phyloP scores from a whole-genome alignment of 2,329 filamentous ascomycete species.

The Fusarium buxicola region DNA sequence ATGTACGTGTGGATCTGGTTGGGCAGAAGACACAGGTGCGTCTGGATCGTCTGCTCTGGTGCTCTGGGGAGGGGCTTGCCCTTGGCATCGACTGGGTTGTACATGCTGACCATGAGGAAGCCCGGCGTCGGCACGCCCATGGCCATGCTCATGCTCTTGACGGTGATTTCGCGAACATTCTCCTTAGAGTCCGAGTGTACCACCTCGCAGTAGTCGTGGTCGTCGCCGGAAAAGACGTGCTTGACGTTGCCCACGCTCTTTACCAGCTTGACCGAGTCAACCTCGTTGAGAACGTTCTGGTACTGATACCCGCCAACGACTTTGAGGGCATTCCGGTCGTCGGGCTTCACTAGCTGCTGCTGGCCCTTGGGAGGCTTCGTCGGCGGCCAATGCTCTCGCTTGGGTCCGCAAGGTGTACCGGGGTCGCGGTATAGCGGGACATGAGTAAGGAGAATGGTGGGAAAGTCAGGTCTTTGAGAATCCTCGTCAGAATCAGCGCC shows the following conservation, averaged over 20 bases:
- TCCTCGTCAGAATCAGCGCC: slow-evolving; percentile 54
- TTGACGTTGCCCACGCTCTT: slow-evolving; percentile 83
- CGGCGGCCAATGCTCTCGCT: slow-evolving; percentile 86
- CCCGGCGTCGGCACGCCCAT: slow-evolving; percentile 94
- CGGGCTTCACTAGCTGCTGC: slow-evolving; percentile 63
- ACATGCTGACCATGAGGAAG: slow-evolving; percentile 88
- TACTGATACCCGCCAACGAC: slow-evolving; percentile 91
- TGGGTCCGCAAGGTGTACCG: slow-evolving; percentile 87
- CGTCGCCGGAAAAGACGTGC: slow-evolving; percentile 93
- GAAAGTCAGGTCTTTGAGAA: slow-evolving; percentile 71
- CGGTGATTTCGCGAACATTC: slow-evolving; percentile 84
- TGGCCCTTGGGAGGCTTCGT: slow-evolving; percentile 71
- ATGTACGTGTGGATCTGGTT: slow-evolving; percentile 89
- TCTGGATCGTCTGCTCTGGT: slow-evolving; percentile 76
- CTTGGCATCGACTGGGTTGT: slow-evolving; percentile 83
- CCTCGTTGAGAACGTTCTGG: slow-evolving; percentile 87
- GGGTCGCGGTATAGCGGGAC: slow-evolving; percentile 87
- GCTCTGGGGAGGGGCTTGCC: slow-evolving; percentile 61
- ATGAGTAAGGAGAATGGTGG: slow-evolving; percentile 89
- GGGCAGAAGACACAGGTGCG: slow-evolving; percentile 89
- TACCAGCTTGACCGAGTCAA: slow-evolving; percentile 80
- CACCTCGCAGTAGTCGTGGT: slow-evolving; percentile 97
- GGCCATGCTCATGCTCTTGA: slow-evolving; percentile 94
- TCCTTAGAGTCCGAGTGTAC: slow-evolving; percentile 77
- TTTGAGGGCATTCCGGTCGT: slow-evolving; percentile 81